Base-by-base conservation (phyloP, 2,329 filamentous ascomycete species). In the Ophioceras dolichostomum region DNA sequence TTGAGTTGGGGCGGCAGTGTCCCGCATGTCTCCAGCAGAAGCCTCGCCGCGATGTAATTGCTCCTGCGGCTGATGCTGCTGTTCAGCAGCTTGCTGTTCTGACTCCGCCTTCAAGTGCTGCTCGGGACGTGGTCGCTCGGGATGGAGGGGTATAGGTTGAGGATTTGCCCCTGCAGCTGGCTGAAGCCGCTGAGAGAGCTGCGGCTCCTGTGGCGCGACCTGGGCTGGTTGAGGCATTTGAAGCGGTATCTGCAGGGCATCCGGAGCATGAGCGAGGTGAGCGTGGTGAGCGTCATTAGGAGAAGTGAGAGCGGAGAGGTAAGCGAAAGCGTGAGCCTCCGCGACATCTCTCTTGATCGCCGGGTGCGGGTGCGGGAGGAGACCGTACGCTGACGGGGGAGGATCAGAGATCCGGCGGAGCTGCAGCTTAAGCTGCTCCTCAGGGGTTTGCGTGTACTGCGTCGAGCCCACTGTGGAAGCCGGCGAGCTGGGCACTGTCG, bases 401-500 rank as follows among this genome's bases (percentile, higher is more conserved):
- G 47, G 45, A 28, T 49, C 47, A 12, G 47, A 49, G 17, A 49
- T 49, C 41, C 47, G 48, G n/a, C 46, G 46, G 34, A 49, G 28
- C 36, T 49, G 47, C 32, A 48, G 47, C 40, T 42, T 48, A 20
- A 49, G 43, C 41, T 49, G 47, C 12, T 48, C 46, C 2, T 44
- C 47, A 5, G 47, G 47, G 3, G 47, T 47, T 36, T 46, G 43
- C 16, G 36, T 38, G 8, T 39, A 42, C 13, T 44, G 44, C 2
- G 39, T 29, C 16, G 47, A 45, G 1, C 38, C 21, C 2, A 41
- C 38, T 1, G 36, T 19, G n/a, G 41, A 45, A 30, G 39, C 28
- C 2, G 44, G 46, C 28, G 47, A 44, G 14, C 41, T 41, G 13
- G 34, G 34, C n/a, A 29, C 33, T 24, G 34, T 29, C n/a, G 42